phyloP scores from a whole-genome alignment of 2,329 filamentous ascomycete species.

The Clonostachys solani region DNA sequence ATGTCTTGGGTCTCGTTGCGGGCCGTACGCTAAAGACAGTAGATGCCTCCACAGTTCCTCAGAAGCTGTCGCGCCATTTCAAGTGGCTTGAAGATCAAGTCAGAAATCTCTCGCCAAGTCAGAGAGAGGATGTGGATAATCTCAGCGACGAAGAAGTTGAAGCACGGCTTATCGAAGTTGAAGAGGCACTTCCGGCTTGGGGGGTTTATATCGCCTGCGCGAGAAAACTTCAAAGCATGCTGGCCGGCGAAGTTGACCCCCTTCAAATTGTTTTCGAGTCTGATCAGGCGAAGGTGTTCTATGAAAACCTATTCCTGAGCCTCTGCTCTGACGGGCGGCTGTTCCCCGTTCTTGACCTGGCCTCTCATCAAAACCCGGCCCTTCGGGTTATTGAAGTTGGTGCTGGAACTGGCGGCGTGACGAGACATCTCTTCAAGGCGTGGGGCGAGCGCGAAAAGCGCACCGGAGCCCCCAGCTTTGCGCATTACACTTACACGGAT shows the following conservation, averaged over 20 bases:
- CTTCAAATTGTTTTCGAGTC: neutral
- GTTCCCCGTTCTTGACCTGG: neutral
- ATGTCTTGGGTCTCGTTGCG: too few relatives aligned
- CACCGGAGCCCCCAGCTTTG: slow-evolving; percentile 13
- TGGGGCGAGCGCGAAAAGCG: slow-evolving; percentile 37
- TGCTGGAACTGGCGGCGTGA: slow-evolving; percentile 1
- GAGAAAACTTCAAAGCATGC: neutral
- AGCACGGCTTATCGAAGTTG: neutral
- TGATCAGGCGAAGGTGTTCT: neutral
- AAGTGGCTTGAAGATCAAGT: too few relatives aligned
- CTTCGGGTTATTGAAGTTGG: slow-evolving; percentile 3
- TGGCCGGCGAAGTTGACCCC: neutral
- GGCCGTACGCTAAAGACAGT: too few relatives aligned
- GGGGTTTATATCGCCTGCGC: neutral
- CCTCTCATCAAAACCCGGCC: slow-evolving; percentile 2
- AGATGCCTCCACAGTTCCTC: too few relatives aligned
- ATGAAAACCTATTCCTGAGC: neutral
- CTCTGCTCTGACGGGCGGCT: neutral
- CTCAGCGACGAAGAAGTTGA: neutral
- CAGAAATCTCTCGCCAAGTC: too few relatives aligned
- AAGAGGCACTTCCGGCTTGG: neutral
- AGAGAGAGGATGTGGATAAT: neutral
- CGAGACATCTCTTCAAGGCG: neutral
- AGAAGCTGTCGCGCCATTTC: too few relatives aligned
- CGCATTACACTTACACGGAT: slow-evolving; percentile 14